phyloP scores from a whole-genome alignment of 306 rosid species.

The Abrus pulchellus region DNA sequence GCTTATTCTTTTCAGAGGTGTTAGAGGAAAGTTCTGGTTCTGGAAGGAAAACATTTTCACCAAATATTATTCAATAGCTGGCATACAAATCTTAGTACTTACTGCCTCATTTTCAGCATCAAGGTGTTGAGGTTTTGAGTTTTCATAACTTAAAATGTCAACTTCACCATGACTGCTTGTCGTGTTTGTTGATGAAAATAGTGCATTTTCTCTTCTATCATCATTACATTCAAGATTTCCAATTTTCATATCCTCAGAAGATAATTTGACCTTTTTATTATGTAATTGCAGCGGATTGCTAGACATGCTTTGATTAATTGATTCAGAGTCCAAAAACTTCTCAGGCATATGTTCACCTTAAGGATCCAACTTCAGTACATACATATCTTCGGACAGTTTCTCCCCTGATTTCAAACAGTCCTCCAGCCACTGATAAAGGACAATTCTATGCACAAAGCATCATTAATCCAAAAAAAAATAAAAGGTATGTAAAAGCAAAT shows the following conservation, averaged over 20 bases:
- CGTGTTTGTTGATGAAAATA: conserved; percentile 35
- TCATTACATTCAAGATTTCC: conserved; percentile 40
- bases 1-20: conserved; percentile 26
- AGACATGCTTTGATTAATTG: conserved; percentile 42
- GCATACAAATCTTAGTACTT: conserved; percentile 38
- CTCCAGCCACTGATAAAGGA: conserved; percentile 84
- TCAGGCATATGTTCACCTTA: conserved; percentile 50
- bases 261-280: conserved; percentile 61
- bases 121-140: conserved; percentile 44
- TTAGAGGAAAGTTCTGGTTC: conserved; percentile 5
- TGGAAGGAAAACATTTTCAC: conserved; percentile 16
- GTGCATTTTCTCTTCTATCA: conserved; percentile 41
- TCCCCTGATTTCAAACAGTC: conserved; percentile 86
- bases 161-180: conserved; percentile 48
- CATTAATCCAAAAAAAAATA: conserved; percentile 14
- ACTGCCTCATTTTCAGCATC: conserved; percentile 60
- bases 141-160: conserved; percentile 40
- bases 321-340: conserved; percentile 39
- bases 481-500: conserved; percentile 26
- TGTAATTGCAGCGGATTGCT: conserved; percentile 50
- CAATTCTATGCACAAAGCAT: conserved; percentile 60
- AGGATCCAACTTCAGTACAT: conserved; percentile 57
- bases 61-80: conserved; percentile 24
- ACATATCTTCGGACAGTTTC: conserved; percentile 72
- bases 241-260: conserved; percentile 47